These are phyloP conservation scores for Clarkia xantiana DNA, from an alignment of 345 rosid species.

Conservation along the genomic window DNA sequence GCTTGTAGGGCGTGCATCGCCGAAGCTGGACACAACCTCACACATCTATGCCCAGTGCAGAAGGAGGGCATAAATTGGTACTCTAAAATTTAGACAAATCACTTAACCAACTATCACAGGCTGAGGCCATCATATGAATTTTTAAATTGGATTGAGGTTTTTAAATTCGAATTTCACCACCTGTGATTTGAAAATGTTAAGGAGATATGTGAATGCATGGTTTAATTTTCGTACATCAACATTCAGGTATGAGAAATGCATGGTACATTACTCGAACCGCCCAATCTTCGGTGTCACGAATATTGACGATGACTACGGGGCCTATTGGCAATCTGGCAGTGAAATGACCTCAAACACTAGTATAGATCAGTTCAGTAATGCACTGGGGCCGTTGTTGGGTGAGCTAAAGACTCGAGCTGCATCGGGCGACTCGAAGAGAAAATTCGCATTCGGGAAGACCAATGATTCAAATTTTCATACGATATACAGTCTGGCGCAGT, in stretches of 20 bases:
- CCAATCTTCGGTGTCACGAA: not conserved
- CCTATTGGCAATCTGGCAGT: too few species aligned
- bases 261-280: conserved; percentile 9
- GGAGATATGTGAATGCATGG: too few species aligned
- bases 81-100: conserved; percentile 1
- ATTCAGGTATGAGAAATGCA: conserved; percentile 8
- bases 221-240: too few species aligned
- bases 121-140: conserved; percentile 1
- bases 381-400: conserved; percentile 2
- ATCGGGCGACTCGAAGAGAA: too few species aligned
- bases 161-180: too few species aligned
- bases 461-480: not conserved
- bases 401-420: conserved; percentile 1
- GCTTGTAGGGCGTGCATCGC: too few species aligned
- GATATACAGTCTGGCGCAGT: conserved; percentile 20
- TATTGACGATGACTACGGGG: too few species aligned
- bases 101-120: too few species aligned
- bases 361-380: not conserved
- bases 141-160: too few species aligned
- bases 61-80: conserved; percentile 5
- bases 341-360: not conserved
- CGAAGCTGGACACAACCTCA: too few species aligned
- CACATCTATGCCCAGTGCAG: conserved; percentile 27
- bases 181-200: too few species aligned
- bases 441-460: conserved; percentile 15